phyloP scores from a whole-genome alignment of 139 green algal genomes.

The Micractinium sp. region DNA sequence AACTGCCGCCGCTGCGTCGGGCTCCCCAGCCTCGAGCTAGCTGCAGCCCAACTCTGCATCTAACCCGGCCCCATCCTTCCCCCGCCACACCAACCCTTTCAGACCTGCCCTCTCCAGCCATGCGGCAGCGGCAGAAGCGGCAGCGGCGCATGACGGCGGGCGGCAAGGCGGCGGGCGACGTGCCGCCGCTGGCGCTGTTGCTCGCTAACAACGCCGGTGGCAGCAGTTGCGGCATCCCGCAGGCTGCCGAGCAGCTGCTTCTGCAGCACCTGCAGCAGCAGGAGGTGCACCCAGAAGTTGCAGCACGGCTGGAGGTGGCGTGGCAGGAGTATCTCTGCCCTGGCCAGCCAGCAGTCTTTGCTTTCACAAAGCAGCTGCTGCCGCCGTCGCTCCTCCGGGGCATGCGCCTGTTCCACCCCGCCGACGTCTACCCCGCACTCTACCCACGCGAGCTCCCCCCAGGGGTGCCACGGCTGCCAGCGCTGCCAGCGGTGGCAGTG shows the following conservation, averaged over 20 bases:
- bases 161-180: background rate
- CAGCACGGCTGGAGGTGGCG: background rate
- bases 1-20: background rate
- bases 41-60: background rate
- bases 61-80: background rate
- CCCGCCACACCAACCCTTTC: background rate
- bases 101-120: background rate
- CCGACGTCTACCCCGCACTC: background rate
- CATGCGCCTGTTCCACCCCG: background rate
- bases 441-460: conserved; percentile 7
- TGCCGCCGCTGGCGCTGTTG: background rate
- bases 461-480: background rate
- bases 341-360: background rate
- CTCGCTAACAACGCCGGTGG: background rate
- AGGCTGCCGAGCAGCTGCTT: background rate
- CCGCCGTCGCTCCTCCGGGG: background rate
- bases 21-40: background rate
- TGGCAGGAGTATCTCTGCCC: background rate
- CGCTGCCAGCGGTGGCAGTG: background rate
- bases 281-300: background rate
- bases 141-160: conserved; percentile 13
- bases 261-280: background rate
- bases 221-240: background rate
- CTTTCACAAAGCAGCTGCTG: background rate
- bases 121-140: conserved; percentile 10